These are phyloP conservation scores for Hypoxylon intermedium DNA, from an alignment of 495 filamentous ascomycete species.

Conservation along the genomic window DNA sequence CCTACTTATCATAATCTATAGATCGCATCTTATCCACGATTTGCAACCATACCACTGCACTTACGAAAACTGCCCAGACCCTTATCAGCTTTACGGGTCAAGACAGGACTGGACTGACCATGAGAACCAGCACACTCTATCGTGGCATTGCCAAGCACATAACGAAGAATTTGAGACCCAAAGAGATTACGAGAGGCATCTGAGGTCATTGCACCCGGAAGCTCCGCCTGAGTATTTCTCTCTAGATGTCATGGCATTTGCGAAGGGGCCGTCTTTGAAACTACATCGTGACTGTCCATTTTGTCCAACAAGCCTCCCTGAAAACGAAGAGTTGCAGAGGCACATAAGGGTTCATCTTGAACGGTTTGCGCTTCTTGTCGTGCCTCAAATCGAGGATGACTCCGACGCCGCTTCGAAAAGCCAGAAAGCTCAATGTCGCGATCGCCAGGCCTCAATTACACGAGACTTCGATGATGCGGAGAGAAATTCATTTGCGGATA, in stretches of 20 bases:
- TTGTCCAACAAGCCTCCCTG: background rate
- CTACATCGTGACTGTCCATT: slow-evolving; percentile 1
- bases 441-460: background rate
- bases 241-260: background rate
- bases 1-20: background rate
- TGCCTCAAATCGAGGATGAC: background rate
- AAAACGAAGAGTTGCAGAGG: background rate
- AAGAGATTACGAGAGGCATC: background rate
- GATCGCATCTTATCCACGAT: slow-evolving; percentile 42
- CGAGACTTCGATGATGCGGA: background rate
- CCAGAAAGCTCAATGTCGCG: background rate
- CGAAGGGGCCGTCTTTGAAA: background rate
- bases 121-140: slow-evolving; percentile 23
- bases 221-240: background rate
- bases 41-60: slow-evolving; percentile 45
- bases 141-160: slow-evolving; percentile 3
- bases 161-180: background rate
- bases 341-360: slow-evolving; percentile 8
- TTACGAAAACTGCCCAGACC: slow-evolving; percentile 33
- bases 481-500: background rate
- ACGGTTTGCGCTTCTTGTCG: background rate
- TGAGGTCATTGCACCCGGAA: background rate
- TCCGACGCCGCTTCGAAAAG: background rate
- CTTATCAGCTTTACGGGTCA: slow-evolving; percentile 36
- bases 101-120: slow-evolving; percentile 43